These are phyloP conservation scores for Fusarium euwallaceae DNA, from an alignment of 2,329 filamentous ascomycete species.

Conservation along the genomic window DNA sequence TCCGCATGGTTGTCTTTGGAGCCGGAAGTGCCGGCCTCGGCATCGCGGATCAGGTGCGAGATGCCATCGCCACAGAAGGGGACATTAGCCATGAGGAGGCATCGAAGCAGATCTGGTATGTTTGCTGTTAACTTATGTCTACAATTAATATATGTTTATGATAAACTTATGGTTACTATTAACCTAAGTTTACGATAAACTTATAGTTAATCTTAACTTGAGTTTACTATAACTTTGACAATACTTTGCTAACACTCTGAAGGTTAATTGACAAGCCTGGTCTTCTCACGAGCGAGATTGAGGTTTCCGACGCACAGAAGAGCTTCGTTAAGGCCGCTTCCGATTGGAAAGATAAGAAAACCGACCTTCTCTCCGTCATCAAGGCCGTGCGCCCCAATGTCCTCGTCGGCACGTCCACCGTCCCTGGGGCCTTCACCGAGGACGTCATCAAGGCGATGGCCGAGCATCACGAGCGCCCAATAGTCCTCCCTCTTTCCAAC, in stretches of 20 bases:
- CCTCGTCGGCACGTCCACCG: slow-evolving; percentile 86
- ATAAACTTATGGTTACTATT: no score
- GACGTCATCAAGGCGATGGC: slow-evolving; percentile 83
- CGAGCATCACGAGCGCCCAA: slow-evolving; percentile 77
- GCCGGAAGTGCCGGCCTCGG: slow-evolving; percentile 86
- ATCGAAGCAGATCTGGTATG: slow-evolving; percentile 80
- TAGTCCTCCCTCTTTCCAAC: slow-evolving; percentile 86
- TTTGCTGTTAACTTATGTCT: no score
- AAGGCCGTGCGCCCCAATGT: slow-evolving; percentile 82
- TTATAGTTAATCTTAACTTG: no score
- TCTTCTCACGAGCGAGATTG: slow-evolving; percentile 73
- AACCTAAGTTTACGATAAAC: no score
- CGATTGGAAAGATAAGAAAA: slow-evolving; percentile 72
- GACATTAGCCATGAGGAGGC: slow-evolving; percentile 80
- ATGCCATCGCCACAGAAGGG: slow-evolving; percentile 80
- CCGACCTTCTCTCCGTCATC: slow-evolving; percentile 75
- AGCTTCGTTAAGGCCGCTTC: slow-evolving; percentile 73
- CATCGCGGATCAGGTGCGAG: slow-evolving; percentile 86
- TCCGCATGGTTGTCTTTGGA: slow-evolving; percentile 82
- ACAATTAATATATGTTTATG: no score
- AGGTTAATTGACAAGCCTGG: slow-evolving; percentile 88
- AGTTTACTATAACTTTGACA: not conserved
- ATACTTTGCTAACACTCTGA: not conserved
- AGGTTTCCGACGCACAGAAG: slow-evolving; percentile 76
- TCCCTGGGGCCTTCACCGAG: slow-evolving; percentile 81